These are phyloP conservation scores for Cryptosporidium meleagridis DNA, from an alignment of 169 alveolate species.

Conservation along the genomic window DNA sequence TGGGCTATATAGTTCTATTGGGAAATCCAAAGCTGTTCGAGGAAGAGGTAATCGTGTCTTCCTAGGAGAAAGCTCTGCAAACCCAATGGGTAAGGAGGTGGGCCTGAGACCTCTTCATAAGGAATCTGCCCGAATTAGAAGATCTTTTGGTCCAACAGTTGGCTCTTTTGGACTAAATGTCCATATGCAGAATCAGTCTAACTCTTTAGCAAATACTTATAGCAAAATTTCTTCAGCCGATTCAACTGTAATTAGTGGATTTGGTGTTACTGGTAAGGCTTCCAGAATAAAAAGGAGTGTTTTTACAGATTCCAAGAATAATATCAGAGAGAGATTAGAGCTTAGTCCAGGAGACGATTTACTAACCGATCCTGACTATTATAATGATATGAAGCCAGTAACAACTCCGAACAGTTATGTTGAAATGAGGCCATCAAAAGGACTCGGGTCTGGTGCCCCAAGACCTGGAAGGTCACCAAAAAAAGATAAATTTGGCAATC, in stretches of 20 bases:
- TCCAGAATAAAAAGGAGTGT: not conserved
- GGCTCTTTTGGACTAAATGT: conserved; percentile 44
- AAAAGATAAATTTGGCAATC: not conserved
- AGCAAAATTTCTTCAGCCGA: not conserved
- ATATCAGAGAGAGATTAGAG: conserved; percentile 9
- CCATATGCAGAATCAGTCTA: conserved; percentile 1
- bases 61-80: conserved; percentile 30
- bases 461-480: conserved; percentile 17
- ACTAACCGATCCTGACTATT: conserved; percentile 43
- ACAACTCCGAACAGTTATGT: not conserved
- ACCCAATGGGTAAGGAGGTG: conserved; percentile 50
- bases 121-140: conserved; percentile 46
- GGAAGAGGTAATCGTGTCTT: conserved; percentile 27
- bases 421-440: conserved; percentile 39
- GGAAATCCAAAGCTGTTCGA: conserved; percentile 39
- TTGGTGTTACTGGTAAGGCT: not conserved
- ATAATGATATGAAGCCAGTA: not conserved
- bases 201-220: not conserved
- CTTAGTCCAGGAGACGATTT: conserved; percentile 46
- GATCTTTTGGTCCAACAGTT: conserved; percentile 6
- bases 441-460: conserved; percentile 57
- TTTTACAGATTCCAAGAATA: not conserved
- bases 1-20: not conserved
- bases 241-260: not conserved
- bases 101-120: conserved; percentile 42